phyloP scores from a whole-genome alignment of 441 rosid species.

The Eutrema salsugineum region DNA sequence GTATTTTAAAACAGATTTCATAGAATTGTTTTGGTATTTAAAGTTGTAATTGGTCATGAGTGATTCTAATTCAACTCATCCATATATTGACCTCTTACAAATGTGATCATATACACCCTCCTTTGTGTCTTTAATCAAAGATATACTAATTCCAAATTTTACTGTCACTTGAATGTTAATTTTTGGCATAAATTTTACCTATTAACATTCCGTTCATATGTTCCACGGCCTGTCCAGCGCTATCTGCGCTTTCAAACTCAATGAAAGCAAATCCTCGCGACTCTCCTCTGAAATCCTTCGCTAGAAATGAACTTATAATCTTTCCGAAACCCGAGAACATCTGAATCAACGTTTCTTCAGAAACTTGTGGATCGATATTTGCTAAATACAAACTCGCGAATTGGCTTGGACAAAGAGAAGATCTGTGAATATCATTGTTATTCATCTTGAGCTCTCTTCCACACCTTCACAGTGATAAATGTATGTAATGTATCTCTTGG shows the following conservation, averaged over 20 bases:
- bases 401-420: not conserved
- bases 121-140: too few species aligned
- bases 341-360: constrained; percentile 13
- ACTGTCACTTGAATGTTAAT: too few species aligned
- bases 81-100: too few species aligned
- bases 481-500: constrained; percentile 5
- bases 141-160: too few species aligned
- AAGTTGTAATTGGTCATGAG: too few species aligned
- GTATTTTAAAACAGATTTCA: not conserved
- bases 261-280: constrained; percentile 29
- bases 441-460: constrained; percentile 9
- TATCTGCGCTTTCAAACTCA: constrained; percentile 8
- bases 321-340: constrained; percentile 23
- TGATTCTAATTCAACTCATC: too few species aligned
- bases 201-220: constrained; percentile 10
- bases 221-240: constrained; percentile 16
- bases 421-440: not conserved
- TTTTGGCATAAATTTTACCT: not conserved
- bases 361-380: constrained; percentile 14
- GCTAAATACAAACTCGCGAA: constrained; percentile 16
- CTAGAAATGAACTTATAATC: not conserved
- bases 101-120: too few species aligned
- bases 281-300: constrained; percentile 29
- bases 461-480: constrained; percentile 1
- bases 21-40: not conserved